Base-by-base conservation (phyloP, 768 basidiomycete genomes). In the Mycena metata region DNA sequence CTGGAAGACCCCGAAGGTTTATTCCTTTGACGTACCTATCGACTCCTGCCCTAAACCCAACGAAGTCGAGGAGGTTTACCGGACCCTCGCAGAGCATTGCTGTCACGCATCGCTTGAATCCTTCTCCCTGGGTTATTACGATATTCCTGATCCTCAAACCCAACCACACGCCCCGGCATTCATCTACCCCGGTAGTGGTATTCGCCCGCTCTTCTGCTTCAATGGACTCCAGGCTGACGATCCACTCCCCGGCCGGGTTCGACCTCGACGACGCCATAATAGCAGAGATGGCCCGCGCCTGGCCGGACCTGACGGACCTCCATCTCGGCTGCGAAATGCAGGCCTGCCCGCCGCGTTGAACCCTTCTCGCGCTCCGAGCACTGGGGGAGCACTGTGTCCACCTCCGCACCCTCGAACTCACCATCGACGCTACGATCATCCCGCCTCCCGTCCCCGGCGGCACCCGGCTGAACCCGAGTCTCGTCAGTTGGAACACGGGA, bases 211-310 rank as follows among this genome's bases (percentile, higher is more conserved):
- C 51, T 61, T 43, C 35, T 24, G 30, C 24, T 56, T 64, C 19
- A 24, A 0, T 10, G 47, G 56, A 8, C 62, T 64, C 21, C 9
- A 43, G 0, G n/a, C 24, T 64, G 4, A 26, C 30, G 1, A 64
- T 56, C 11, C 35, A 13, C 16, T 35, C 41, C 7, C 17, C 21
- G 1, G 9, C 3, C 2, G 62, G 62, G 19, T 64, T 36, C 52
- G 55, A 64, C 16, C 43, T 64, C n/a, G 45, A 56, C 23, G 62
- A 64, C n/a, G 33, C n/a, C 5, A 5, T 7, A 11, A 19, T 63
- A 3, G 15, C n/a, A 0, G 52, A 43, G 2, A 12, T 64, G 62
- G 52, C 52, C 3, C 52, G 30, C 5, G 45, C 62, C 23, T 64
- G 62, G 62, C 54, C 62, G 12, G 2, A 47, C 21, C n/a, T 64